These are phyloP conservation scores for Hydnum rufescens DNA, from an alignment of 768 basidiomycete genomes.

Conservation along the genomic window DNA sequence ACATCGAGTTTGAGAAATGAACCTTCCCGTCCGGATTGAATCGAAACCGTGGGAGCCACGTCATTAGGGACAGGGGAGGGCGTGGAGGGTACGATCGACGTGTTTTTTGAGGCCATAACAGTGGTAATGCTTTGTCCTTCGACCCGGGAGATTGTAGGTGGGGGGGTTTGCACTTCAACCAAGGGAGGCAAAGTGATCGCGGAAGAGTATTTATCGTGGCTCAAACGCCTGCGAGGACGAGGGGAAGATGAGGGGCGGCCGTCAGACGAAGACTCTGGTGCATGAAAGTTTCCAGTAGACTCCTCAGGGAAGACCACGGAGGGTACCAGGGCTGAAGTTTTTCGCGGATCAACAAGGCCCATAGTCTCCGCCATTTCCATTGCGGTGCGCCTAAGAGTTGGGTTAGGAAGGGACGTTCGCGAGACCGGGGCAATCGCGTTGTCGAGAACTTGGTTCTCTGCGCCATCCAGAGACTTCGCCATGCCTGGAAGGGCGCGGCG, in stretches of 20 bases:
- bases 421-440: not conserved
- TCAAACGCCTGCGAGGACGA: no score
- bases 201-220: no score
- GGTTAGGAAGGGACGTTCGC: not conserved
- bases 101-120: not conserved
- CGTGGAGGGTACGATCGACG: not conserved
- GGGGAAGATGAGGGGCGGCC: no score
- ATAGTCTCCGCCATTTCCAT: not conserved
- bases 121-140: not conserved
- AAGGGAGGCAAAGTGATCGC: not conserved
- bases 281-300: no score
- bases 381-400: not conserved
- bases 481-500: not conserved
- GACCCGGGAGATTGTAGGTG: not conserved
- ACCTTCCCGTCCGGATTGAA: not conserved
- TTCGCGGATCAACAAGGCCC: not conserved
- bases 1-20: not conserved
- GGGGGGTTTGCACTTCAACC: not conserved
- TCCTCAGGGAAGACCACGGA: not conserved
- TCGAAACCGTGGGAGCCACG: not conserved
- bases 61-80: no score
- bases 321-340: not conserved
- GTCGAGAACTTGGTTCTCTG: constrained; percentile 1
- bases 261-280: no score
- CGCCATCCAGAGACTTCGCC: not conserved